A percentile compares a stretch with the other conserved stretches of the same genome.
Evolutionary conservation across 371 early-diverging fungal species (phyloP).

Genomic region (Nematocida ausubeli): DNA sequence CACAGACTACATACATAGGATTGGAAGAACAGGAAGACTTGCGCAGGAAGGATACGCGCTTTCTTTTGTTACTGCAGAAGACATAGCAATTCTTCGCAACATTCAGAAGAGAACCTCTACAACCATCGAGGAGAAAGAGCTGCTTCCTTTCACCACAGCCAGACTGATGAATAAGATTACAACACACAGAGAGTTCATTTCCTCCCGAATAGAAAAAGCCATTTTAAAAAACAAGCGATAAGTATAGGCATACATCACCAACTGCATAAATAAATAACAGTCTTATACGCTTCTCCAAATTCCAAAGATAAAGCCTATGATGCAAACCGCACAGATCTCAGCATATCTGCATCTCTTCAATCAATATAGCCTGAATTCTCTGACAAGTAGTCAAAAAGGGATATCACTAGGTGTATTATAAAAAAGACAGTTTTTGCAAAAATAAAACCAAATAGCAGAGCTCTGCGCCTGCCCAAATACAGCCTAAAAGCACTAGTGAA

Average conservation of each 20-base stretch:
- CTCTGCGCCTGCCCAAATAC: no score
- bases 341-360: neutral
- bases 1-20: constrained; percentile 88
- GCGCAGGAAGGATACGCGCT: constrained; percentile 27
- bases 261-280: neutral
- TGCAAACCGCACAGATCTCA: no score
- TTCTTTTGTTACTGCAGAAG: constrained; percentile 39
- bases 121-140: constrained; percentile 34
- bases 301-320: no score
- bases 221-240: neutral
- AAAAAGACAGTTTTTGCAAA: no score
- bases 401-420: no score
- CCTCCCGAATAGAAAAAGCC: constrained; percentile 11
- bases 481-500: no score
- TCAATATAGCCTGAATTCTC: no score
- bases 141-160: constrained; percentile 21
- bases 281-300: no score
- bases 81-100: constrained; percentile 18
- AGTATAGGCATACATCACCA: neutral
- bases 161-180: constrained; percentile 45
- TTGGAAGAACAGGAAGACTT: constrained; percentile 77
- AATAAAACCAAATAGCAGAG: no score
- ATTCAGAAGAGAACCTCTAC: constrained; percentile 13
- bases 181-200: constrained; percentile 33
- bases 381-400: no score